Conservation (phyloP, 2,329 filamentous ascomycete genomes). For the Neopestalotiopsis sp. region DNA sequence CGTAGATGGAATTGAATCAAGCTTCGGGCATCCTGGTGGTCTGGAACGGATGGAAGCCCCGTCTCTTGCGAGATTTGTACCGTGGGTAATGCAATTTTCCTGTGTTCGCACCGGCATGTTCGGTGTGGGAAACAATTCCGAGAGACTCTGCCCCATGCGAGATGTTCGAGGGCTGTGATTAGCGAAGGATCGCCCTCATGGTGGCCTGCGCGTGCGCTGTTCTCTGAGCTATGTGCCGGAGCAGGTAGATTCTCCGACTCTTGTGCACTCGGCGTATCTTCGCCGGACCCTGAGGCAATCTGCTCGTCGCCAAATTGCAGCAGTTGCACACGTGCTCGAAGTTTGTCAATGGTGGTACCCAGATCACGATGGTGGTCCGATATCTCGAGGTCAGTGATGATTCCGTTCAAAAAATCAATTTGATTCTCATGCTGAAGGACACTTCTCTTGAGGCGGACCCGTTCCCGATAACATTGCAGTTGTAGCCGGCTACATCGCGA, state of each 20-base stretch:
- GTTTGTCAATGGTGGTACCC: neutral
- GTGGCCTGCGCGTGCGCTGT: neutral
- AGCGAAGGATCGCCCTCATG: neutral
- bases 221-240: neutral
- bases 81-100: neutral
- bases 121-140: slow-evolving; percentile 8
- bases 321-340: neutral
- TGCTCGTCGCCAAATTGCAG: slow-evolving; percentile 6
- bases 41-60: neutral
- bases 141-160: slow-evolving; percentile 3
- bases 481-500: neutral
- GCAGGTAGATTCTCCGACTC: neutral
- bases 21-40: neutral
- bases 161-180: neutral
- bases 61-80: neutral
- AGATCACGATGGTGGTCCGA: neutral
- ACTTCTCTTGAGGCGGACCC: slow-evolving; percentile 2
- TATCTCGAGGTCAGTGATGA: neutral
- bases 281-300: neutral
- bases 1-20: slow-evolving; percentile 12
- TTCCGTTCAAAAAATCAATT: slow-evolving; percentile 6
- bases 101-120: slow-evolving; percentile 1
- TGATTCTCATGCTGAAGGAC: slow-evolving; percentile 6
- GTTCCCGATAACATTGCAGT: slow-evolving; percentile 5
- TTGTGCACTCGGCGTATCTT: neutral